Evolutionary conservation across 164 flowering plant species (phyloP), one percentile per base, ranked within the genome.

Genomic region (Amborella trichopoda): DNA sequence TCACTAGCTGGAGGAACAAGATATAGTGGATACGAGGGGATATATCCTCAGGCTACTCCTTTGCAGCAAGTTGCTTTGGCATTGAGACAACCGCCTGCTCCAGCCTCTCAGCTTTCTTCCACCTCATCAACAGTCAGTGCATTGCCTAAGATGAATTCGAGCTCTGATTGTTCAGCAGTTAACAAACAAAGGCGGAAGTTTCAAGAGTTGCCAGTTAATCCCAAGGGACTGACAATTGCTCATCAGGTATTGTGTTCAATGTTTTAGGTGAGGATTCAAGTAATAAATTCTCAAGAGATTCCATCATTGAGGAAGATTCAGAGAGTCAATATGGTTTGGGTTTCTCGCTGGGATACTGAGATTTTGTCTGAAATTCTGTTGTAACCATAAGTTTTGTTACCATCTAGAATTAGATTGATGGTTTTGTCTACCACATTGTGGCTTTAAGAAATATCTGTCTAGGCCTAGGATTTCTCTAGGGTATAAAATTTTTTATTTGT

Each of bases 1-100:
- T 25, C 68, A 23, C 44, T 65, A 50, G 45, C 67, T 39, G 56
- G 68, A 24, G 85, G 88, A 46, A 84, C 96, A 54, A 80, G 80
- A 68, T 93, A 84, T 60, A 74, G 46, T 64, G 95, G 94, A 55
- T 93, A 93, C 75, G 91, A 68, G 53, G 99, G 95, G 41, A 84
- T 93, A 68, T 93, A 80, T 70, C 99, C 99, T 32, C 96, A 84
- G 58, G 91, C 89, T 26, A 93, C 96, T 14, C 89, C 96, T 30
- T 53, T 88, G 69, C 99, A 93, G 65, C 99, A 93, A 68, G 95
- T 93, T 59, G 91, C 96, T 24, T 62, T 70, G n/a, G 96, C 81
- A 63, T 80, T 93, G 54, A 78, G 67, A 54, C 88, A 85, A 33
- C 67, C 89, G 42, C 38, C 84, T 46, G 54, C 79, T 52, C 56